These are phyloP conservation scores for Beauveria caledonica DNA, from an alignment of 2,329 filamentous ascomycete genomes.

Conservation along the genomic window DNA sequence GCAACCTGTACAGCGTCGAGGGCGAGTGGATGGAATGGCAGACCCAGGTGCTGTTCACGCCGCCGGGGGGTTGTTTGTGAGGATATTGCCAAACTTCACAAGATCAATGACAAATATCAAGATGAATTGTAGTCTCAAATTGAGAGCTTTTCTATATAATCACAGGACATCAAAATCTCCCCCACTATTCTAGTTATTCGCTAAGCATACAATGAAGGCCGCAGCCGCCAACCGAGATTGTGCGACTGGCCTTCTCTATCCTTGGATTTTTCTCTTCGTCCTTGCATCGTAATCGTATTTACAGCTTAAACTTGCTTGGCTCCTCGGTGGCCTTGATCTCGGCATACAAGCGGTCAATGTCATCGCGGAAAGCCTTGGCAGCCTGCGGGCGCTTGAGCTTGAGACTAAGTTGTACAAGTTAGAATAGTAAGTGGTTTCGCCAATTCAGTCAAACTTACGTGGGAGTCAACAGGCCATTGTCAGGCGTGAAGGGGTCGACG, in stretches of 20 bases:
- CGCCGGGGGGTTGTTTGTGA: neutral
- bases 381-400: constrained; percentile 54
- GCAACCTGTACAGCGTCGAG: neutral
- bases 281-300: constrained; percentile 9
- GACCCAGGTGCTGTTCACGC: neutral
- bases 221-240: neutral
- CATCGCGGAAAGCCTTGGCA: constrained; percentile 41
- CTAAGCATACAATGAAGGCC: constrained; percentile 4
- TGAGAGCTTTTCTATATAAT: neutral
- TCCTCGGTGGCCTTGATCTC: constrained; percentile 37
- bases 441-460: constrained; percentile 54
- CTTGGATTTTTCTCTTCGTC: neutral
- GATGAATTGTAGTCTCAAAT: neutral
- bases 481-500: constrained; percentile 84
- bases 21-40: neutral
- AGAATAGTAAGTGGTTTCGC: neutral
- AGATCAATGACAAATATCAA: neutral
- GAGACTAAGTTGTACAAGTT: constrained; percentile 31
- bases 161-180: neutral
- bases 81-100: too few relatives aligned
- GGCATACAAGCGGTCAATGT: constrained; percentile 50
- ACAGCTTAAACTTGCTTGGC: constrained; percentile 37
- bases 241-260: neutral
- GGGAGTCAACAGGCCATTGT: constrained; percentile 82
- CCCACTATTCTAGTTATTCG: neutral